Base-by-base conservation (phyloP, 768 basidiomycete genomes). In the Collybia nuda region DNA sequence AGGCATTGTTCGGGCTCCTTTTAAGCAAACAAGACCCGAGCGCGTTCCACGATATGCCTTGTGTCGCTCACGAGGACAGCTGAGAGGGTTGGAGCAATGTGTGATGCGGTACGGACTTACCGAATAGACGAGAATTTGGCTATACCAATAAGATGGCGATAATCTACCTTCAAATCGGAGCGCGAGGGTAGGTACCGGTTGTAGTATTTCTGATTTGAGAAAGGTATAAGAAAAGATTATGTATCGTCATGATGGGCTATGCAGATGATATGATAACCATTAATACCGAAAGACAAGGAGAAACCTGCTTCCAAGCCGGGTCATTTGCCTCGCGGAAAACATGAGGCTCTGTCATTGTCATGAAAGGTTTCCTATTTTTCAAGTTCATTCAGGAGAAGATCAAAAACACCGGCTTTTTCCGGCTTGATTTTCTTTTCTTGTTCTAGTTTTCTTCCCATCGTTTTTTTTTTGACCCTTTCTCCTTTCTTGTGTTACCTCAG, bases 11-110 rank as follows among this genome's bases (percentile, higher is more conserved):
- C 32, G 22, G 21, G 37, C 28, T 42, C 32, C 40, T 38, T 55
- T 52, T 48, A 57, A 32, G 32, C 53, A 52, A 50, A 50, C 42
- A 40, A 11, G 29, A 51, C 40, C 46, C 47, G 48, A 53, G 47
- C 47, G 37, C 32, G 14, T 32, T 32, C 14, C 32, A 32, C 59
- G 48, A 57, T 54, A 64, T 67, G 68, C 63, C 64, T 66, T 69
- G 66, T 64, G 70, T 67, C 62, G 64, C 69, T 73, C 73, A 73
- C 72, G 72, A 70, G 74, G 72, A 67, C 55, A 65, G 54, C 54
- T 57, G 63, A 56, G 56, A 56, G 52, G 56, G 55, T 55, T 57
- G 59, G 56, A 58, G 54, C 57, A 63, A 57, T 58, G 49, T 53
- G 47, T 50, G 48, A 18, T 32, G 51, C 56, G 61, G 58, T 59